Conservation (phyloP, 2,329 filamentous ascomycete species). For the Seiridium cupressi region DNA sequence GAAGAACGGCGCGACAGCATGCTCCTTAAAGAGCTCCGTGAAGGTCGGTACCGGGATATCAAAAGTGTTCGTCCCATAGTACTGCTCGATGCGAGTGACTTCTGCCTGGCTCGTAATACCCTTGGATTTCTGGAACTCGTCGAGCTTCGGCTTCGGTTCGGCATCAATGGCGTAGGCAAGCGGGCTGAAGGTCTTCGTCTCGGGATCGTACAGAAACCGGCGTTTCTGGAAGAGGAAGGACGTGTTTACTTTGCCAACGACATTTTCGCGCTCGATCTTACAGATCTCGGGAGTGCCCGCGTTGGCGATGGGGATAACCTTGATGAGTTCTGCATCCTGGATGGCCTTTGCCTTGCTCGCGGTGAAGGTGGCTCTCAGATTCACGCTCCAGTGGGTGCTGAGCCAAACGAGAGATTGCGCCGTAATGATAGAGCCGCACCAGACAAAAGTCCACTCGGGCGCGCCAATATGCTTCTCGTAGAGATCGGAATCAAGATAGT, state of each 20-base stretch:
- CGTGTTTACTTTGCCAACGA: constrained; percentile 69
- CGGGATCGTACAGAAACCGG: constrained; percentile 80
- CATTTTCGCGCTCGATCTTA: constrained; percentile 72
- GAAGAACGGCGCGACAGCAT: constrained; percentile 98
- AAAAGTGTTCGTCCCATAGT: constrained; percentile 95
- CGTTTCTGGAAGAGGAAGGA: constrained; percentile 99
- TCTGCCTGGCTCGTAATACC: constrained; percentile 76
- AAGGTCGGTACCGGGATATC: constrained; percentile 98
- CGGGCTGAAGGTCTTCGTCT: constrained; percentile 74
- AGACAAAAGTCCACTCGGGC: constrained; percentile 98
- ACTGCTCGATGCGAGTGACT: constrained; percentile 76
- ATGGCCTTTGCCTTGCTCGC: constrained; percentile 68
- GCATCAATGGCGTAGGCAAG: constrained; percentile 80
- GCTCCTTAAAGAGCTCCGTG: constrained; percentile 93
- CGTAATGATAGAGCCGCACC: constrained; percentile 83
- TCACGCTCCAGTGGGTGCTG: constrained; percentile 96
- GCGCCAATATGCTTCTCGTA: constrained; percentile 91
- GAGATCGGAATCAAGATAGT: constrained; percentile 78
- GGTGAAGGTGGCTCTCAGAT: constrained; percentile 79
- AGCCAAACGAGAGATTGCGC: constrained; percentile 88
- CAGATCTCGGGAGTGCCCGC: constrained; percentile 89
- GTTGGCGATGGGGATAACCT: constrained; percentile 86
- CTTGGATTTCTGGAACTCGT: constrained; percentile 74
- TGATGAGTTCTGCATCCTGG: constrained; percentile 79
- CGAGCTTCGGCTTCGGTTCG: constrained; percentile 78